Percentiles rank a stretch among this genome's conserved stretches.
Conservation (phyloP, 805 yeast species). For the Jamesozyma spencerorum region DNA sequence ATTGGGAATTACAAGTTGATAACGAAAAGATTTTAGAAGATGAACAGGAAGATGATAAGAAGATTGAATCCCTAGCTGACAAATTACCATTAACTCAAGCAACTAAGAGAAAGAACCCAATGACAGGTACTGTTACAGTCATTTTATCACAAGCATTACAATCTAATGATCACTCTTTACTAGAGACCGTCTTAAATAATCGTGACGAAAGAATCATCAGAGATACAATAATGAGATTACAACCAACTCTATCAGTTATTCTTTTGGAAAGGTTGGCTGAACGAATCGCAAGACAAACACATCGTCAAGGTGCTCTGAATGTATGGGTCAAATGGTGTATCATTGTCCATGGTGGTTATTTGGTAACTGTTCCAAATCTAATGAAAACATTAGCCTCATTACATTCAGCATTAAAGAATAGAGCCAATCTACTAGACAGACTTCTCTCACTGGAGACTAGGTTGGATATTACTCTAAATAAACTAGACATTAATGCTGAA, state of each 20-base stretch:
- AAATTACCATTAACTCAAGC: constrained; percentile 23
- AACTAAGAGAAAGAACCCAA: constrained; percentile 37
- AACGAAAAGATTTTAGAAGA: constrained; percentile 37
- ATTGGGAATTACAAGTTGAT: constrained; percentile 33
- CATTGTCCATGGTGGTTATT: constrained; percentile 70
- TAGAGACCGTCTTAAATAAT: constrained; percentile 68
- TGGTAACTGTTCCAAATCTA: constrained; percentile 37
- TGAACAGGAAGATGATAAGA: constrained; percentile 26
- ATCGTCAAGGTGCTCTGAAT: constrained; percentile 42
- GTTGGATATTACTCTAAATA: constrained; percentile 61
- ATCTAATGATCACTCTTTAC: constrained; percentile 74
- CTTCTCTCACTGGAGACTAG: constrained; percentile 77
- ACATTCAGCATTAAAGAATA: constrained; percentile 54
- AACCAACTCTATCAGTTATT: constrained; percentile 43
- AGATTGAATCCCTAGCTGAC: constrained; percentile 46
- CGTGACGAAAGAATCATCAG: constrained; percentile 44
- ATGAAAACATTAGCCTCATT: constrained; percentile 51
- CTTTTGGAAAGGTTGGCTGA: constrained; percentile 54
- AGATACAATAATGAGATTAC: constrained; percentile 46
- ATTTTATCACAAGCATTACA: constrained; percentile 82
- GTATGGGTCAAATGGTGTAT: constrained; percentile 86
- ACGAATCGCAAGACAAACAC: constrained; percentile 48
- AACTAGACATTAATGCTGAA: constrained; percentile 41
- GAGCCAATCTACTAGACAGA: constrained; percentile 60
- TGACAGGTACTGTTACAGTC: constrained; percentile 71